Base-by-base conservation (phyloP, 768 basidiomycete genomes). In the Rhodosporidiobolus odoratus region DNA sequence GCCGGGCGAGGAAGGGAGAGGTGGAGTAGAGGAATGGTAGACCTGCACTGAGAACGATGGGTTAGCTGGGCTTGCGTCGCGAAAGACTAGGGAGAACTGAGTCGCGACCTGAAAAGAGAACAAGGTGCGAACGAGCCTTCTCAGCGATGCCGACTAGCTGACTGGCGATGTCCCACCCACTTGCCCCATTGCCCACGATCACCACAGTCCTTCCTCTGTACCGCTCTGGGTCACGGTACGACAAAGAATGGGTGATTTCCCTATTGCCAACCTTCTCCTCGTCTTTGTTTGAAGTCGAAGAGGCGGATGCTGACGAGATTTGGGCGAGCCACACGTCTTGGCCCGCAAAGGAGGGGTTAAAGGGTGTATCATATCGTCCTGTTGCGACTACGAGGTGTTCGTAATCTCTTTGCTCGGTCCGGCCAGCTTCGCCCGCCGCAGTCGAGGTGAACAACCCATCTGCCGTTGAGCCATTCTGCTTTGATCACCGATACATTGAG, bases 331-430 rank as follows among this genome's bases (percentile, higher is more conserved):
- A 87, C 9, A 79, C 79, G 3, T 84, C 81, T 62, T 84, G 81
- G 2, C 86, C 86, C 19, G 75, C 76, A 79, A 84, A 86, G 9
- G 73, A 70, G 9, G 82, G 83, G 3, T 82, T 79, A 34, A 80
- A 79, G 4, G 86, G 85, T 65, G 83, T 79, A 69, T 85, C 85
- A 66, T 86, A 83, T 68, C 84, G 84, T 8, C 86, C 86, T n/a
- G 79, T 82, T 32, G 84, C 85, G 41, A 85, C 82, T 37, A 87
- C 79, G 34, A 87, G 79, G 75, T 87, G 86, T 70, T 86, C 83
- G 74, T 84, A 84, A 4, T 63, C 66, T n/a, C 37, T 38, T 15
- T 32, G 32, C 40, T 34, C 54, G 30, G 25, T 50, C 47, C n/a
- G n/a, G 38, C n/a, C 52, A 10, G 58, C 76, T 45, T 75, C 66